These are phyloP conservation scores for Cladorrhinum sp. DNA, from an alignment of 2,329 filamentous ascomycete species.

Conservation along the genomic window DNA sequence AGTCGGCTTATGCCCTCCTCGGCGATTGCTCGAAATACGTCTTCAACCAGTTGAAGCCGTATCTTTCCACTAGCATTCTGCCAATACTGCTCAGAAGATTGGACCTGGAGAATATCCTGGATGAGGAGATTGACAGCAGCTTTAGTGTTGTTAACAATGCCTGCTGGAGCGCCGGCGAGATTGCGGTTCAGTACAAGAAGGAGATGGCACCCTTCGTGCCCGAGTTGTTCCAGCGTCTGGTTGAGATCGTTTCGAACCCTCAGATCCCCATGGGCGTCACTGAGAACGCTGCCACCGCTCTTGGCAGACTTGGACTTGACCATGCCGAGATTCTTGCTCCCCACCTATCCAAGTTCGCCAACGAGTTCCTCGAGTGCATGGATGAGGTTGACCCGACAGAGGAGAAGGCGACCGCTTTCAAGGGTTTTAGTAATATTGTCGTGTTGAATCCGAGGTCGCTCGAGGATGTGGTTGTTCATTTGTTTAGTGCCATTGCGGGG, in stretches of 20 bases:
- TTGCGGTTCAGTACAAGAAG: constrained; percentile 74
- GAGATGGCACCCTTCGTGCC: constrained; percentile 75
- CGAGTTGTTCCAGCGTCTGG: constrained; percentile 71
- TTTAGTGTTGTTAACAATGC: constrained; percentile 98
- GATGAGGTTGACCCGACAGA: constrained; percentile 81
- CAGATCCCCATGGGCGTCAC: constrained; percentile 82
- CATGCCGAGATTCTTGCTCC: constrained; percentile 75
- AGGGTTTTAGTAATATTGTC: constrained; percentile 83
- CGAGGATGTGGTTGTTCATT: constrained; percentile 77
- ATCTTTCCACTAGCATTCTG: constrained; percentile 65
- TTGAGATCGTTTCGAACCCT: constrained; percentile 80
- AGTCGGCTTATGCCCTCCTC: constrained; percentile 91
- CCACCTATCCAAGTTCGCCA: constrained; percentile 75
- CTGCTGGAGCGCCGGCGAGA: constrained; percentile 94
- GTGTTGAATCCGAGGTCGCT: constrained; percentile 86
- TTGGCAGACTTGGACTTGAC: constrained; percentile 81
- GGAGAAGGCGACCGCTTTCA: constrained; percentile 91
- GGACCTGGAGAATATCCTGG: constrained; percentile 71
- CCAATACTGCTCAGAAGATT: constrained; percentile 84
- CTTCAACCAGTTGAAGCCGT: constrained; percentile 74
- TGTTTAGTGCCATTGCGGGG: constrained; percentile 79
- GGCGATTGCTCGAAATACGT: constrained; percentile 94
- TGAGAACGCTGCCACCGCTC: constrained; percentile 91
- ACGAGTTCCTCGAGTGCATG: constrained; percentile 78
- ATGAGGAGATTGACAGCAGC: constrained; percentile 77